Percentiles rank a stretch among this genome's conserved stretches.
Conservation (phyloP, 148 eudicot species). For the Dianthus caryophyllus region DNA sequence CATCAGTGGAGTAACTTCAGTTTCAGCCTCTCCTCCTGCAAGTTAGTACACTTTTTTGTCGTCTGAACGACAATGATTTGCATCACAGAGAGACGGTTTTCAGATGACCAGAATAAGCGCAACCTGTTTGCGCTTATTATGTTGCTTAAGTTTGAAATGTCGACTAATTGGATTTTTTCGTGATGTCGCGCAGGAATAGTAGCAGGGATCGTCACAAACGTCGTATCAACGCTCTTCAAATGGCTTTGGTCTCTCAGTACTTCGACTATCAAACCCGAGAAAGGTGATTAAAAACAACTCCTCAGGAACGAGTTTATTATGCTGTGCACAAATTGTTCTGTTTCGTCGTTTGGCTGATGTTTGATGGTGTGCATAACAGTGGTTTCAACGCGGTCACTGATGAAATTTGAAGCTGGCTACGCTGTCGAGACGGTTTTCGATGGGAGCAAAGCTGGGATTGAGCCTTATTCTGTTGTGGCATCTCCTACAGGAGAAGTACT, state of each 20-base stretch:
- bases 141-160: no score
- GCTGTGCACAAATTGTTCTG: not conserved
- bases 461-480: slow-evolving; percentile 58
- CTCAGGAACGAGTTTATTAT: not conserved
- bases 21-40: slow-evolving; percentile 71
- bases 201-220: slow-evolving; percentile 70
- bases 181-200: slow-evolving; percentile 49
- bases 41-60: slow-evolving; percentile 36
- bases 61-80: not conserved
- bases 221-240: slow-evolving; percentile 54
- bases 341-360: slow-evolving; percentile 6
- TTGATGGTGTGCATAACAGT: slow-evolving; percentile 31
- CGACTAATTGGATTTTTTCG: not conserved
- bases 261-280: slow-evolving; percentile 43
- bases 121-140: not conserved
- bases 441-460: slow-evolving; percentile 83
- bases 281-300: slow-evolving; percentile 9
- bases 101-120: no score
- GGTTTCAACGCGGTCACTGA: slow-evolving; percentile 56
- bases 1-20: slow-evolving; percentile 44
- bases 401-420: slow-evolving; percentile 67
- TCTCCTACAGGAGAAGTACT: slow-evolving; percentile 64
- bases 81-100: no score
- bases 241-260: slow-evolving; percentile 77
- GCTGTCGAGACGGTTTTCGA: slow-evolving; percentile 73